These are phyloP conservation scores for Nigrograna mackinnonii DNA, from an alignment of 2,329 filamentous ascomycete genomes.

Conservation along the genomic window DNA sequence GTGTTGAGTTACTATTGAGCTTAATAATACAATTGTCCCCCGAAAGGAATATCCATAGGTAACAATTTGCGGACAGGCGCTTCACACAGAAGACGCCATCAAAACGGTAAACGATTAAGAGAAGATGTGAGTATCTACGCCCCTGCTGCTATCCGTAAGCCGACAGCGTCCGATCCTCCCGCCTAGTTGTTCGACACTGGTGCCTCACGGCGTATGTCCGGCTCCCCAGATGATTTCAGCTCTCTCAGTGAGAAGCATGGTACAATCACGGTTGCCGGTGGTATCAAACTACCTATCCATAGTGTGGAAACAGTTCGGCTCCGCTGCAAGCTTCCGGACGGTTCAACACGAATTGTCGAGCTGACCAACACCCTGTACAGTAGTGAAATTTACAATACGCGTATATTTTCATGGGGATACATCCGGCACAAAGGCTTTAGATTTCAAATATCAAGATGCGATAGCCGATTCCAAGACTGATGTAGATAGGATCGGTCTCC, in stretches of 20 bases:
- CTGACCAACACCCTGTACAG: slow-evolving; percentile 12
- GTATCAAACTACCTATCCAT: slow-evolving; percentile 8
- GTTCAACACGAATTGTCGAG: slow-evolving; percentile 2
- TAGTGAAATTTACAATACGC: slow-evolving; percentile 4
- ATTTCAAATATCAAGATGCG: too few relatives aligned
- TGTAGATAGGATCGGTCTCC: too few relatives aligned
- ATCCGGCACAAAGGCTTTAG: not conserved
- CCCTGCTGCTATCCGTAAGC: too few relatives aligned
- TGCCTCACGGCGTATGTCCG: slow-evolving; percentile 10
- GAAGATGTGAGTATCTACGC: too few relatives aligned
- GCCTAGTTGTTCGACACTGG: slow-evolving; percentile 14
- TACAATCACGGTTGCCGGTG: slow-evolving; percentile 3
- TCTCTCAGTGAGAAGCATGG: slow-evolving; percentile 2
- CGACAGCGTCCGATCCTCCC: too few relatives aligned
- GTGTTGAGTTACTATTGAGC: too few relatives aligned
- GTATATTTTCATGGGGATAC: not conserved
- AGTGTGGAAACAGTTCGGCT: slow-evolving; percentile 6
- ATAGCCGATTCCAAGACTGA: too few relatives aligned
- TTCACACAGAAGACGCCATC: too few relatives aligned
- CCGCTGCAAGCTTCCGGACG: slow-evolving; percentile 4
- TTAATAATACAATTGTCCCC: too few relatives aligned
- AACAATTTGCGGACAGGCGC: too few relatives aligned
- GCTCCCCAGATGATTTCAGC: slow-evolving; percentile 7
- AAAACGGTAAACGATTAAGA: too few relatives aligned
- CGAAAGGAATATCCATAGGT: too few relatives aligned